Base-by-base conservation (phyloP, 371 early-diverging fungal species). In the Saksenaea oblongispora region DNA sequence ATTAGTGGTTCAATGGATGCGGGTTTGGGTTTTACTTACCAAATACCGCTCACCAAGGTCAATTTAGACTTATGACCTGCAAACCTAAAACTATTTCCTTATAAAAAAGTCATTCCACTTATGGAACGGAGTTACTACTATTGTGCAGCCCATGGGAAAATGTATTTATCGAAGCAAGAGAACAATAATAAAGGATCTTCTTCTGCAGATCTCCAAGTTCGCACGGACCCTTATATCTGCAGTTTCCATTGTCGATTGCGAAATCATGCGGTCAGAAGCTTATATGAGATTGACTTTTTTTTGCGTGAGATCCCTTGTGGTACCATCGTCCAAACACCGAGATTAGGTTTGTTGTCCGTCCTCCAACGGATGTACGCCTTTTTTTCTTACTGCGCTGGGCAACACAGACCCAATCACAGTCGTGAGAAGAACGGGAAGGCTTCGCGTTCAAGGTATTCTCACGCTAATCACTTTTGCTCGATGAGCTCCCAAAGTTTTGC, bases 311-410 rank as follows among this genome's bases (percentile, higher is more conserved):
- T 47, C 51, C 51, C 22, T 47, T 22, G 51, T 47, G 51, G 51
- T 47, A 47, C 51, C 51, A 47, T 22, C 24, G 51, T 47, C 51
- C 51, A 47, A 47, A 47, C 51, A 22, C 51, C 51, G 51, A 47
- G 51, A 47, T 47, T 47, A 47, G 51, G 51, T 47, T 47, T n/a
- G n/a, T 17, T n/a, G n/a, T 17, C 51, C 51, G 51, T 47, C 24
- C 17, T 22, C 51, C 31, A 31, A 31, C 31, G 31, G 31, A 7
- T 31, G 31, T 1, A 8, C 18, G 22, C 22, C 10, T 22, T 17
- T 22, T 47, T 22, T 11, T 22, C 2, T 22, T 22, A 8, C 51
- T 3, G 39, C 51, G 44, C 22, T 47, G 22, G 18, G 22, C 51
- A 22, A 47, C 51, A 47, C 51, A 47, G 22, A 47, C 51, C 51